Percentiles rank a stretch among this genome's conserved stretches.
Conservation (phyloP, 2,329 filamentous ascomycete genomes). For the Cryoendolithus antarcticus region DNA sequence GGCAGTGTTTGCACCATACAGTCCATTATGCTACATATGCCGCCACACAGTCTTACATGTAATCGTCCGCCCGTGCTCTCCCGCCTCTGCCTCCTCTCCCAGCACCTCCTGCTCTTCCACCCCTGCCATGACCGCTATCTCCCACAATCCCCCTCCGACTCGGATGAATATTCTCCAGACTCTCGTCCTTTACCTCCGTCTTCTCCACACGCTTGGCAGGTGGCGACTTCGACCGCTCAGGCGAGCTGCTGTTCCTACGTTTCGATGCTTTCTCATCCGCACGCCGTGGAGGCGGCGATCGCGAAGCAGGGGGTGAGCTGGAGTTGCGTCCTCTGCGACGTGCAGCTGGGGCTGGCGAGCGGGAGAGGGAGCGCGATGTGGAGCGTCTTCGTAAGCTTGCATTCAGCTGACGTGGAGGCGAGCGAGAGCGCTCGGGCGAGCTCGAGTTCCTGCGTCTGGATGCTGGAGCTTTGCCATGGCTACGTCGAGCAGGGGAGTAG, state of each 20-base stretch:
- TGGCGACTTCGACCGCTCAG: conserved; percentile 17
- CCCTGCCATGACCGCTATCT: conserved; percentile 12
- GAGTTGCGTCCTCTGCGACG: conserved; percentile 13
- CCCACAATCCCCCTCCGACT: conserved; percentile 21
- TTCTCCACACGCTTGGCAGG: conserved; percentile 5
- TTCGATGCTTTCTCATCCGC: conserved; percentile 1
- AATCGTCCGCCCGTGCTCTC: conserved; percentile 16
- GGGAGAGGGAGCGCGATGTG: conserved; percentile 8
- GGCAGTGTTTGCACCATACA: too few relatives aligned
- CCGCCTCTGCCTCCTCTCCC: conserved; percentile 3
- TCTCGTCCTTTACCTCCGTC: conserved; percentile 13
- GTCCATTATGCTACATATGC: too few relatives aligned
- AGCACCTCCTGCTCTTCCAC: conserved; percentile 8
- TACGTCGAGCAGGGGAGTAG: neutral
- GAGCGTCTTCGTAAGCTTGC: conserved; percentile 6
- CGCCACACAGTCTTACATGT: conserved; percentile 13
- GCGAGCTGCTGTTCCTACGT: conserved; percentile 19
- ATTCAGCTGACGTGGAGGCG: conserved; percentile 7
- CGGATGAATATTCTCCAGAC: conserved; percentile 23
- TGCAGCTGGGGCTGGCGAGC: conserved; percentile 11
- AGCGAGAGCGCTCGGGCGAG: conserved; percentile 17
- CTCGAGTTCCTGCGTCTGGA: conserved; percentile 15
- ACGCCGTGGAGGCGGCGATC: conserved; percentile 6
- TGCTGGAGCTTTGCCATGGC: too few relatives aligned
- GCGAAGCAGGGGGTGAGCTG: conserved; percentile 14